Conservation (phyloP, 2,329 filamentous ascomycete genomes). For the Gliomastix tumulicola region DNA sequence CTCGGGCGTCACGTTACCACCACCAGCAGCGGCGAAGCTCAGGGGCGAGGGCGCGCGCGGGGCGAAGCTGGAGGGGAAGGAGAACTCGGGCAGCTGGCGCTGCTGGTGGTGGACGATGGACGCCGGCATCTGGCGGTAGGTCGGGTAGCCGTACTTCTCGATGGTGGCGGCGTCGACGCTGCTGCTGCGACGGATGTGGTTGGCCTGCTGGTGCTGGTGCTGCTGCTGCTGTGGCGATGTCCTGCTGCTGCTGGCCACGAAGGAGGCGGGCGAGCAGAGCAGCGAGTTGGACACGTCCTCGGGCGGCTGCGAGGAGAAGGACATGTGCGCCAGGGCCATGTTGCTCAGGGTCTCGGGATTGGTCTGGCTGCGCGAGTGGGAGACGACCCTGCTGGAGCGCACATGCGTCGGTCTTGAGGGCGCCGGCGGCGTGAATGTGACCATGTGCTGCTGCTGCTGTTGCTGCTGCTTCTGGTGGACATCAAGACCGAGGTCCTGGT, state of each 20-base stretch:
- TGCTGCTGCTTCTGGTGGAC: no score
- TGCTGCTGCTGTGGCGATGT: constrained; percentile 49
- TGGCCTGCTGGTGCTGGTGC: constrained; percentile 23
- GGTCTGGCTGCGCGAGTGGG: constrained; percentile 51
- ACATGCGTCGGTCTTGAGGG: constrained; percentile 5
- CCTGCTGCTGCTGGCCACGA: constrained; percentile 30
- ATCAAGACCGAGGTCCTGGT: constrained; percentile 63
- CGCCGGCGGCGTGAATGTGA: constrained; percentile 10
- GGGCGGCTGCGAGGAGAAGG: constrained; percentile 26
- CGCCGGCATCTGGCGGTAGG: constrained; percentile 68
- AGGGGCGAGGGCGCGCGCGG: constrained; percentile 40
- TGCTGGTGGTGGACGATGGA: no score
- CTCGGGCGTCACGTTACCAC: constrained; percentile 29
- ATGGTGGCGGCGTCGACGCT: constrained; percentile 60
- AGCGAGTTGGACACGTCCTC: constrained; percentile 35
- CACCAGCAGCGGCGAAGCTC: constrained; percentile 25
- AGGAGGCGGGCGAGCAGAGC: constrained; percentile 60
- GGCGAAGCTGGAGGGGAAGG: constrained; percentile 35
- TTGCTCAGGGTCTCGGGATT: constrained; percentile 48
- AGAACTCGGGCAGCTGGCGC: constrained; percentile 25
- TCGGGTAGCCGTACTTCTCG: constrained; percentile 73
- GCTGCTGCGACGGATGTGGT: constrained; percentile 42
- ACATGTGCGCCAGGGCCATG: constrained; percentile 25
- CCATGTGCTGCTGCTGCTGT: constrained; percentile 33
- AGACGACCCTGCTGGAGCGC: not conserved